A percentile compares a stretch with the other conserved stretches of the same genome.
Evolutionary conservation across 2,329 filamentous ascomycete genomes (phyloP).

Genomic region (Paecilomyces sp.): DNA sequence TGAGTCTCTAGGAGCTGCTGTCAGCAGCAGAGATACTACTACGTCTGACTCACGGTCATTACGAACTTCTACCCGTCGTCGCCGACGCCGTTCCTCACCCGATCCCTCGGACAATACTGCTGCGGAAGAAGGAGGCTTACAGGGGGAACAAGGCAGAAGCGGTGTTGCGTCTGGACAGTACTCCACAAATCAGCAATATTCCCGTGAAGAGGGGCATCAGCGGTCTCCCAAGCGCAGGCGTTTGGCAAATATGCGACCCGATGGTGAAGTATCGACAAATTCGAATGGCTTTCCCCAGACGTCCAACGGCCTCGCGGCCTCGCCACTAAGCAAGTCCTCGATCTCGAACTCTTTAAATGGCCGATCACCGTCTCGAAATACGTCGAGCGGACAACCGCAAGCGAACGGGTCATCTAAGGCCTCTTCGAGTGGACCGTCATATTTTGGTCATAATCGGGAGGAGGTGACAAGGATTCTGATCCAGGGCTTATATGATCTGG

Average conservation of each 20-base stretch:
- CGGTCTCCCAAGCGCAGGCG: conserved; percentile 53
- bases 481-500: conserved; percentile 82
- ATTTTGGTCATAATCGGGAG: conserved; percentile 82
- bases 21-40: conserved; percentile 6
- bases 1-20: not conserved
- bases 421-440: conserved; percentile 38
- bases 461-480: conserved; percentile 90
- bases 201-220: conserved; percentile 22
- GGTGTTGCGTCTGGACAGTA: conserved; percentile 18
- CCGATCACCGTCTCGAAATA: conserved; percentile 30
- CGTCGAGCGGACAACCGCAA: conserved; percentile 30
- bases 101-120: conserved; percentile 14
- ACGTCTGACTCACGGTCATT: conserved; percentile 5
- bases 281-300: conserved; percentile 51
- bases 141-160: conserved; percentile 17
- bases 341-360: conserved; percentile 48
- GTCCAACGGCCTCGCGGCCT: conserved; percentile 49
- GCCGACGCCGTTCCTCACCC: conserved; percentile 21
- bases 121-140: conserved; percentile 14
- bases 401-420: conserved; percentile 33
- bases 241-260: conserved; percentile 56
- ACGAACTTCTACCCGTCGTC: conserved; percentile 20
- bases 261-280: conserved; percentile 43
- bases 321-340: conserved; percentile 43
- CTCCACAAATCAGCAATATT: conserved; percentile 14